Evolutionary conservation across 805 yeast species (phyloP).

Genomic region (Maudiozyma saulgeensis): DNA sequence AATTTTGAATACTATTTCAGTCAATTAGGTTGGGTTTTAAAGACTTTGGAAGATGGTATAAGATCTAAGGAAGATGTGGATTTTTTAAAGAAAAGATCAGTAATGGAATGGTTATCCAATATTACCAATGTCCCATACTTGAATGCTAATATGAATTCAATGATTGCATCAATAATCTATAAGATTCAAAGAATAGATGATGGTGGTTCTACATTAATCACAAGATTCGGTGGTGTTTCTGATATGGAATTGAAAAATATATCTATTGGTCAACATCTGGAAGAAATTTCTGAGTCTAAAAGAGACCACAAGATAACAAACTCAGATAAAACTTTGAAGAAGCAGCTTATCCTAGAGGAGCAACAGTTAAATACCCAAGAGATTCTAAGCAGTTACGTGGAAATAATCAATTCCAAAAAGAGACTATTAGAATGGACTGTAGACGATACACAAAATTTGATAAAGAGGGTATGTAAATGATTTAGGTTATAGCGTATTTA

Average conservation of each 20-base stretch:
- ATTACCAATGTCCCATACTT: constrained; percentile 44
- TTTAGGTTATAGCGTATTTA: neutral
- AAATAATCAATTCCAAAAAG: constrained; percentile 37
- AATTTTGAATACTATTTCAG: constrained; percentile 39
- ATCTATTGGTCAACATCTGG: constrained; percentile 6
- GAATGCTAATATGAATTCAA: constrained; percentile 31
- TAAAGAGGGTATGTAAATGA: constrained; percentile 34
- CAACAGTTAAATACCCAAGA: constrained; percentile 33
- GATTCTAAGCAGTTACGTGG: constrained; percentile 14
- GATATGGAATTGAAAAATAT: constrained; percentile 28
- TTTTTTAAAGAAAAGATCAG: constrained; percentile 41
- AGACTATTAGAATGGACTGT: constrained; percentile 55
- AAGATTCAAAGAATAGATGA: constrained; percentile 43
- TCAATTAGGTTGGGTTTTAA: constrained; percentile 60
- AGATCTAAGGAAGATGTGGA: constrained; percentile 43
- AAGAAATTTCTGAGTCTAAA: constrained; percentile 4
- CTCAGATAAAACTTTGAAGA: constrained; percentile 12
- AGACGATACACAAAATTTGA: constrained; percentile 37
- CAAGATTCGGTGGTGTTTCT: constrained; percentile 44
- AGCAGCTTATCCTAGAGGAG: constrained; percentile 35
- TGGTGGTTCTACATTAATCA: constrained; percentile 49
- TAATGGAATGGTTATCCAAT: constrained; percentile 60
- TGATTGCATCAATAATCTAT: constrained; percentile 36
- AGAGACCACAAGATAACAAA: constrained; percentile 7
- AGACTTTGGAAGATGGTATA: constrained; percentile 38